A percentile compares a stretch with the other conserved stretches of the same genome.
phyloP scores from a whole-genome alignment of 495 filamentous ascomycete species.

The Penicillium macrosclerotiorum region DNA sequence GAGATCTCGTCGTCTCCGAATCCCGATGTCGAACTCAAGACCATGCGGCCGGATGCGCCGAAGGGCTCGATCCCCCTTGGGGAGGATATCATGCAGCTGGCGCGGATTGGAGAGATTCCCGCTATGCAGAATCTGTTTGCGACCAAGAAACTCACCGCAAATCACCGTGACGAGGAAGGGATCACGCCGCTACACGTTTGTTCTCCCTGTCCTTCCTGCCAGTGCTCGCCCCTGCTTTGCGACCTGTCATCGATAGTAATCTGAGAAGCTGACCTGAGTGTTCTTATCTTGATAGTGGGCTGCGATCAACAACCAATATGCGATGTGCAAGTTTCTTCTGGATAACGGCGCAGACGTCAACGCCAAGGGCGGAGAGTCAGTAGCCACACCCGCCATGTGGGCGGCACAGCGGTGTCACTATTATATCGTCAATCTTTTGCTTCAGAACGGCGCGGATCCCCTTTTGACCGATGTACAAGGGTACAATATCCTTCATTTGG shows the following conservation, averaged over 20 bases:
- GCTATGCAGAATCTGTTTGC: slow-evolving; percentile 88
- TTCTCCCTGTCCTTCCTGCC: slow-evolving; percentile 1
- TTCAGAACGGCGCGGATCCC: slow-evolving; percentile 86
- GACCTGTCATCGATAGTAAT: neutral
- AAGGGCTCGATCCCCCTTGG: slow-evolving; percentile 57
- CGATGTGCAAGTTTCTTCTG: slow-evolving; percentile 91
- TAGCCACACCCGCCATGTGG: slow-evolving; percentile 94
- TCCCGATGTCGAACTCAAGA: slow-evolving; percentile 67
- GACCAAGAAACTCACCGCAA: slow-evolving; percentile 73
- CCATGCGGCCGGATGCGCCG: slow-evolving; percentile 48
- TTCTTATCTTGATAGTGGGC: slow-evolving; percentile 76
- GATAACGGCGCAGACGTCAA: slow-evolving; percentile 89
- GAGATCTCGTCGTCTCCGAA: slow-evolving; percentile 57
- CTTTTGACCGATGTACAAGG: slow-evolving; percentile 86
- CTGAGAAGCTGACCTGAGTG: slow-evolving; percentile 1
- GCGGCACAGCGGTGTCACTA: slow-evolving; percentile 92
- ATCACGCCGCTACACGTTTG: slow-evolving; percentile 94
- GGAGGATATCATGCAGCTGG: slow-evolving; percentile 94
- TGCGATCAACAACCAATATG: slow-evolving; percentile 97
- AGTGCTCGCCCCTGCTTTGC: neutral
- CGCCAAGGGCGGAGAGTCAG: slow-evolving; percentile 88
- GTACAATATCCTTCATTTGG: slow-evolving; percentile 94
- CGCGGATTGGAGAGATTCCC: slow-evolving; percentile 78
- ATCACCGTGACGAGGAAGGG: slow-evolving; percentile 81
- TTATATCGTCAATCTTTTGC: slow-evolving; percentile 76